Percentiles rank a stretch among this genome's conserved stretches.
Conservation (phyloP, 202 grass and related monocot genomes). For the Alloteropsis angusta region DNA sequence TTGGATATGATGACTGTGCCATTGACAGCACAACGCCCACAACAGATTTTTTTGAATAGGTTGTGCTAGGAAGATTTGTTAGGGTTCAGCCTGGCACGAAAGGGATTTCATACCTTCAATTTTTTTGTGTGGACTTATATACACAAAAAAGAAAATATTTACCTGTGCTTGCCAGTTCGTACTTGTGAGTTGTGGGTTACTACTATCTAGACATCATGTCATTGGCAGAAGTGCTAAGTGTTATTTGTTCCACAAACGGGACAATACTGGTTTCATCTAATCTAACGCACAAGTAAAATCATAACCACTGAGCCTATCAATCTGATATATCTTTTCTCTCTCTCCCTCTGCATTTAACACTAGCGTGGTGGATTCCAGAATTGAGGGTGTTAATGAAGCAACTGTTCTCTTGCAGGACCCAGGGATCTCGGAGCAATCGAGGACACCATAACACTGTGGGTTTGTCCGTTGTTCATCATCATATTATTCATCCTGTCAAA, state of each 20-base stretch:
- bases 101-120: neutral
- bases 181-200: neutral
- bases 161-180: neutral
- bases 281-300: neutral
- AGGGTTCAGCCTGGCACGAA: neutral
- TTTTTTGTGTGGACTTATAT: neutral
- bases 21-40: neutral
- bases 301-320: neutral
- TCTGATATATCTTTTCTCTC: neutral
- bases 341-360: neutral
- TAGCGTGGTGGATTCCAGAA: neutral
- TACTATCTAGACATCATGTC: neutral
- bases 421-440: neutral
- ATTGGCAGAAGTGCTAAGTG: neutral
- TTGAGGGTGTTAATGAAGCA: neutral
- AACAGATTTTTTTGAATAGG: neutral
- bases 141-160: neutral
- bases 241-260: neutral
- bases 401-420: slow-evolving; percentile 1
- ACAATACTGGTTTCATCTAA: neutral
- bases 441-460: neutral
- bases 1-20: neutral
- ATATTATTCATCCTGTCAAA: slow-evolving; percentile 13
- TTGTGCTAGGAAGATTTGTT: neutral
- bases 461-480: slow-evolving; percentile 16